Evolutionary conservation across 1,284 basidiomycete genomes (phyloP), one percentile per base, ranked within the genome.

Genomic region (Cryptococcus wingfieldii): DNA sequence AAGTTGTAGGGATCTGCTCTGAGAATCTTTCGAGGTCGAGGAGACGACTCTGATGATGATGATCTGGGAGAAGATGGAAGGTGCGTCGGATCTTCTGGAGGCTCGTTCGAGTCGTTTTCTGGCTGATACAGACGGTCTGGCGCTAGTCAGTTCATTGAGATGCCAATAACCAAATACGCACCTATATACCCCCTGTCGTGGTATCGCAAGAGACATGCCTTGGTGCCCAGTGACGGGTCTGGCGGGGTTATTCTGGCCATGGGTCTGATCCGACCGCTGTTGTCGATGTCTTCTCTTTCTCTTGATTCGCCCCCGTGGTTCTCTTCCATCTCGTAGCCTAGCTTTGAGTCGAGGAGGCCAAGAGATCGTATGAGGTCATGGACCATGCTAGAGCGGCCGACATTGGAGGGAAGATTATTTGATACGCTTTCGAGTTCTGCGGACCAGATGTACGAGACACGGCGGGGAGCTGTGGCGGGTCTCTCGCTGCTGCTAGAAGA

Each of bases 361-460:
- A 86, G 80, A 0, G 83, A 75, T 31, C 79, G 79, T 51, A 86
- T 78, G 12, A 95, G 80, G 1, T 84, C 83, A 68, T 96, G 90
- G 2, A 94, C 89, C 5, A 90, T 71, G 0, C 83, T 71, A 0
- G 91, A 92, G n/a, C 93, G 82, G 14, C 86, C 85, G 51, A 72
- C 79, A 71, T 96, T 95, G 1, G 89, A 89, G 0, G 92, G 93
- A 0, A 95, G 81, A 4, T 83, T 78, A 19, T 77, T 68, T 5
- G 65, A 66, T 1, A 65, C 65, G 14, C 51, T 47, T 59, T 70
- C 62, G 3, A 77, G 64, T 9, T 59, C 50, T 10, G 56, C n/a
- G 0, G 69, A 73, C 67, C 72, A 72, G 38, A 77, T 58, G 50
- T 76, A 77, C 4, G 49, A 28, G 7, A 59, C 57, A 4, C 56